Conservation (phyloP, 345 rosid species). For the thale cress (Arabidopsis thaliana) region TAIR10.1 NC_003076.8:8635501-8636000, state of each 20-base stretch:
- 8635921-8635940: constrained; percentile 88
- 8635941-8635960: constrained; percentile 85
- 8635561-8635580: constrained; percentile 57
- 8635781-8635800: constrained; percentile 82
- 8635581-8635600: constrained; percentile 42
- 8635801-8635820: constrained; percentile 92
- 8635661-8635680: constrained; percentile 80
- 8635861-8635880: constrained; percentile 53
- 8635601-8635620: constrained; percentile 58
- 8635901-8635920: constrained; percentile 89
- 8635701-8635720: constrained; percentile 92
- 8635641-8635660: constrained; percentile 67
- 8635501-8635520: constrained; percentile 65
- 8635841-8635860: constrained; percentile 64
- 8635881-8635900: constrained; percentile 74
- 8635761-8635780: constrained; percentile 97
- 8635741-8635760: constrained; percentile 98
- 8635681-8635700: constrained; percentile 96
- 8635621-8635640: constrained; percentile 63
- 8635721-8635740: constrained; percentile 94
- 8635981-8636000: constrained; percentile 99
- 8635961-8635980: constrained; percentile 90
- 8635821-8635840: constrained; percentile 94
- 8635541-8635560: constrained; percentile 50
- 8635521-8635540: constrained; percentile 66